Conservation (phyloP, 2,329 filamentous ascomycete genomes). For the Aspergillus proliferans region DNA sequence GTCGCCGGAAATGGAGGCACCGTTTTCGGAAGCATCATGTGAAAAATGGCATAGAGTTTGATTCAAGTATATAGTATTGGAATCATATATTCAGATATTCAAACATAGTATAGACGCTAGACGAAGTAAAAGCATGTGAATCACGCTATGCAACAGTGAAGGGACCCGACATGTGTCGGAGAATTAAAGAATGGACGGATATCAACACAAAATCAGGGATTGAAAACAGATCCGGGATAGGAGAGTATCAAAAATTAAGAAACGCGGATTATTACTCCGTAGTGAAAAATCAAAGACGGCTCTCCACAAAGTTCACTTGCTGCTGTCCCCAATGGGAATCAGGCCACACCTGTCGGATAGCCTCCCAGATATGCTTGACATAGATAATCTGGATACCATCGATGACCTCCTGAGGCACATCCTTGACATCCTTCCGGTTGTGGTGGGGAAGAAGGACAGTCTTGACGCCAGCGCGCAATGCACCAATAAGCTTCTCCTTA, state of each 20-base stretch:
- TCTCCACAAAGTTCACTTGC: conserved; percentile 65
- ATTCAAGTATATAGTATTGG: no score
- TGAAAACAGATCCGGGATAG: conserved; percentile 5
- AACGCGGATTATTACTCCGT: neutral
- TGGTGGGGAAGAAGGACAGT: conserved; percentile 80
- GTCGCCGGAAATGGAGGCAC: no score
- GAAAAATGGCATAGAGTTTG: no score
- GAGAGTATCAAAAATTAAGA: conserved; percentile 3
- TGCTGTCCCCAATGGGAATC: conserved; percentile 75
- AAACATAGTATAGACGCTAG: no score
- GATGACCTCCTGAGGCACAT: conserved; percentile 83
- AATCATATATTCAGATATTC: no score
- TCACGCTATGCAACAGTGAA: conserved; percentile 1
- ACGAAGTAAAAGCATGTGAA: neutral
- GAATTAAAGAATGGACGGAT: neutral
- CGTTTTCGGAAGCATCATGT: no score
- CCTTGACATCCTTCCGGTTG: conserved; percentile 87
- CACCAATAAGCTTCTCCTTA: conserved; percentile 97
- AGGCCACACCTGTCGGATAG: conserved; percentile 84
- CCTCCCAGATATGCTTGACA: conserved; percentile 94
- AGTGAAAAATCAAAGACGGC: conserved; percentile 56
- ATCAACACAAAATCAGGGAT: conserved; percentile 9
- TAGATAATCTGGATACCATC: conserved; percentile 81
- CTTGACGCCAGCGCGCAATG: conserved; percentile 86
- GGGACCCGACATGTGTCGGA: neutral